Evolutionary conservation across 345 rosid genomes (phyloP).

Genomic region (Erodium maritimum): DNA sequence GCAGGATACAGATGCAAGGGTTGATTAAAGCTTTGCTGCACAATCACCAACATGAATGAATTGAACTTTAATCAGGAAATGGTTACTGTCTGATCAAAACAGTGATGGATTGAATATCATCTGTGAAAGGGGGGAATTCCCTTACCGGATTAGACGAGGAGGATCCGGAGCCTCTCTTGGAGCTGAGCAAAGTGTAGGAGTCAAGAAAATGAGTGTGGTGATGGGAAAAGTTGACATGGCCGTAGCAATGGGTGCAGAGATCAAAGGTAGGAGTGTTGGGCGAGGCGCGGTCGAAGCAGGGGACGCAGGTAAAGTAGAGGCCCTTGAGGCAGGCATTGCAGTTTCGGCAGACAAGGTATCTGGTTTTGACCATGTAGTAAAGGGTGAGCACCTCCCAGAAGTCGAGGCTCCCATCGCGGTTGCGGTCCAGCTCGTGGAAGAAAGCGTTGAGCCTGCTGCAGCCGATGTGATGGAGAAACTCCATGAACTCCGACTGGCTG

Average conservation of each 20-base stretch:
- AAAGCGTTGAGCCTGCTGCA: background rate
- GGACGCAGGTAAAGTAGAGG: background rate
- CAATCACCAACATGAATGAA: no score
- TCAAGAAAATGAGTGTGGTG: background rate
- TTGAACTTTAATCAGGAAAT: no score
- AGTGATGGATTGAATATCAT: no score
- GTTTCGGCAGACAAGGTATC: background rate
- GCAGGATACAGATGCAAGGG: no score
- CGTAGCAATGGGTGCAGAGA: background rate
- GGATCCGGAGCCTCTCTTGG: background rate
- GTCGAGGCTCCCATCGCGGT: conserved; percentile 1
- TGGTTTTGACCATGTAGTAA: background rate
- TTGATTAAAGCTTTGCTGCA: no score
- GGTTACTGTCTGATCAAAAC: no score
- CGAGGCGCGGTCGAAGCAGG: background rate
- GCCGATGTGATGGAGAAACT: background rate
- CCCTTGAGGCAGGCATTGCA: background rate
- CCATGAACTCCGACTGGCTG: background rate
- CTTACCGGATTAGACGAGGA: no score
- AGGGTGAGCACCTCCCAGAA: conserved; percentile 2
- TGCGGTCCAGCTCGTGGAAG: background rate
- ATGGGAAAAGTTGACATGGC: background rate
- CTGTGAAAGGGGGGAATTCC: no score
- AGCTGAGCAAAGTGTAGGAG: background rate
- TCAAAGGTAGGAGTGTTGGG: background rate